Evolutionary conservation across 176 grass and related monocot species (phyloP).

Genomic region (Carex myosuroides): DNA sequence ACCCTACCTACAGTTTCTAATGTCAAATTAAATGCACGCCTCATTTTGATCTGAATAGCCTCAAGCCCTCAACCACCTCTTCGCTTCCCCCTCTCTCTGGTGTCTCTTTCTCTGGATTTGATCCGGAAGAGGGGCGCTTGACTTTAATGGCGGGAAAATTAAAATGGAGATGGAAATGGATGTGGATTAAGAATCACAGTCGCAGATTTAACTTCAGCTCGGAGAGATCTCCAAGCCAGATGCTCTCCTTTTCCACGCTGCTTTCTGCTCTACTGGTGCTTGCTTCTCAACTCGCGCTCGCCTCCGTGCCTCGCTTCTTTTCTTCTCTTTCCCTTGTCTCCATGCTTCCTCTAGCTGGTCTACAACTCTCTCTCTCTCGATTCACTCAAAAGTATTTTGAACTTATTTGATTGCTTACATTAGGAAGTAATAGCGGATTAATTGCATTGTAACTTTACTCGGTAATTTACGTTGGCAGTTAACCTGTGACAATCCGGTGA

Average conservation of each 20-base stretch:
- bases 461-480: not conserved
- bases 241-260: slow-evolving; percentile 44
- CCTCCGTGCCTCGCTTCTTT: slow-evolving; percentile 68
- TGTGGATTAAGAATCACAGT: slow-evolving; percentile 13
- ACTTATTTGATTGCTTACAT: not conserved
- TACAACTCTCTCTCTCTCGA: not conserved
- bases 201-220: not conserved
- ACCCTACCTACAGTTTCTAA: not conserved
- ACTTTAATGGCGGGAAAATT: slow-evolving; percentile 54
- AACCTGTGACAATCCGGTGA: not conserved
- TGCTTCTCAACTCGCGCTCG: slow-evolving; percentile 71
- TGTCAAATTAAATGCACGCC: not conserved
- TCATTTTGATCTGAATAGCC: not conserved
- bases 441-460: not conserved
- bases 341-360: slow-evolving; percentile 87
- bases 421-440: not conserved
- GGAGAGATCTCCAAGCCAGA: slow-evolving; percentile 55
- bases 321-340: slow-evolving; percentile 61
- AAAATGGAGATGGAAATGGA: slow-evolving; percentile 53
- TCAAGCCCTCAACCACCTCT: no score
- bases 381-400: not conserved
- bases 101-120: slow-evolving; percentile 31
- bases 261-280: slow-evolving; percentile 58
- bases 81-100: not conserved
- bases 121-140: slow-evolving; percentile 10